Evolutionary conservation across 148 eudicot species (phyloP).

Genomic region (Hydrangea macrophylla): DNA sequence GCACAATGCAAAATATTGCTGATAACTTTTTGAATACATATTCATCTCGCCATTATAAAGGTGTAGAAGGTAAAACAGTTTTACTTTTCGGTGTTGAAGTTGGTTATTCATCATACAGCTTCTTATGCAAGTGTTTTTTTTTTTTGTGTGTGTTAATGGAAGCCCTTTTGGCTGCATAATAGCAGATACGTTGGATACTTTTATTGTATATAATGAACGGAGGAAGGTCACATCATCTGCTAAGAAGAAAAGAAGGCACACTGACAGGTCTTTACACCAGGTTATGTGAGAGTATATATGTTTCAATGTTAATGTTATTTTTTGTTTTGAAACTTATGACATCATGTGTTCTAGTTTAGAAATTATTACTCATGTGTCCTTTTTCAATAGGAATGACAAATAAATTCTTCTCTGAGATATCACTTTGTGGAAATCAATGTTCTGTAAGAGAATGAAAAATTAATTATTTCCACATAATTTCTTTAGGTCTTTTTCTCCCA

Average conservation of each 20-base stretch:
- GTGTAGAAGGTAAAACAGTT: slow-evolving; percentile 55
- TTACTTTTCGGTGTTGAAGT: slow-evolving; percentile 2
- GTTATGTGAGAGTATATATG: too few relatives aligned
- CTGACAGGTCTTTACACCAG: slow-evolving; percentile 78
- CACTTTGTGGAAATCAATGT: slow-evolving; percentile 5
- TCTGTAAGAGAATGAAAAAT: neutral
- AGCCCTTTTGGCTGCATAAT: slow-evolving; percentile 13
- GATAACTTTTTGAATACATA: slow-evolving; percentile 66
- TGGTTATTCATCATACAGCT: neutral
- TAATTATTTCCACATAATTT: too few relatives aligned
- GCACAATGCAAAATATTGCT: slow-evolving; percentile 98
- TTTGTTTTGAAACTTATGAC: too few relatives aligned
- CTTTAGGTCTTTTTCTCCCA: slow-evolving; percentile 6
- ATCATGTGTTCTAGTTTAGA: too few relatives aligned
- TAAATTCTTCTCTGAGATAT: slow-evolving; percentile 7
- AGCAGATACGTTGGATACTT: slow-evolving; percentile 81
- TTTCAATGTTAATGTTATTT: too few relatives aligned
- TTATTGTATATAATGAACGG: slow-evolving; percentile 84
- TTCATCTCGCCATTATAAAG: slow-evolving; percentile 55
- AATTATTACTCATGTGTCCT: neutral
- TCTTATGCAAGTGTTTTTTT: neutral
- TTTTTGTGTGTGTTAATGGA: slow-evolving; percentile 12
- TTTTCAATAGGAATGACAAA: neutral
- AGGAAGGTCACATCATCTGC: slow-evolving; percentile 97
- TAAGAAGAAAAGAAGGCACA: slow-evolving; percentile 73